These are phyloP conservation scores for Fusarium beomiforme DNA, from an alignment of 2,329 filamentous ascomycete genomes.

Conservation along the genomic window DNA sequence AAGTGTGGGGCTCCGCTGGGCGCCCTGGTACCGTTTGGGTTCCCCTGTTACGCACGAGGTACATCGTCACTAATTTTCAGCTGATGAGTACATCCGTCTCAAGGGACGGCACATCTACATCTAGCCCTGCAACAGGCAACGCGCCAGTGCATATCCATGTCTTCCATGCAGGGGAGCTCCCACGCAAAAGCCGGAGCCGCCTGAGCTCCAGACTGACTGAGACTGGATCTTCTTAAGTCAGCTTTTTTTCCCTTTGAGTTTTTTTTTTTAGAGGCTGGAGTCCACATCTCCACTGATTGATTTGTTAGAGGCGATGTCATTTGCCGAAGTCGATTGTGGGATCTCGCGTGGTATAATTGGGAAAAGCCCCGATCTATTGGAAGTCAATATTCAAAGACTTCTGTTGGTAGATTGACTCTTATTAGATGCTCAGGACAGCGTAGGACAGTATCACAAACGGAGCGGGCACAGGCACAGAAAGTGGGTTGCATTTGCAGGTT, in stretches of 20 bases:
- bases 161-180: constrained; percentile 38
- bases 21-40: constrained; percentile 12
- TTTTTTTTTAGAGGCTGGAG: constrained; percentile 1
- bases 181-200: constrained; percentile 24
- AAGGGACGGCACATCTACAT: constrained; percentile 21
- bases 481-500: neutral
- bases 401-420: neutral
- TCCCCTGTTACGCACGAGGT: constrained; percentile 12
- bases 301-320: constrained; percentile 2
- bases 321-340: neutral
- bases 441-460: neutral
- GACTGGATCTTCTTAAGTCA: neutral
- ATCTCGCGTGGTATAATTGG: constrained; percentile 7
- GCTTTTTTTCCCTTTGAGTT: neutral
- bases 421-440: neutral
- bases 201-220: constrained; percentile 9
- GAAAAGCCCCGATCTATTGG: neutral
- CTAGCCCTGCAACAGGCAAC: constrained; percentile 23
- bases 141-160: constrained; percentile 12
- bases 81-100: neutral
- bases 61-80: neutral
- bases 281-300: constrained; percentile 15
- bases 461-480: neutral
- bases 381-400: neutral
- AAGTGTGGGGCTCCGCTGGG: constrained; percentile 10